Evolutionary conservation across 768 basidiomycete genomes (phyloP), one percentile per base, ranked within the genome.

Genomic region (Auricularia heimuer): DNA sequence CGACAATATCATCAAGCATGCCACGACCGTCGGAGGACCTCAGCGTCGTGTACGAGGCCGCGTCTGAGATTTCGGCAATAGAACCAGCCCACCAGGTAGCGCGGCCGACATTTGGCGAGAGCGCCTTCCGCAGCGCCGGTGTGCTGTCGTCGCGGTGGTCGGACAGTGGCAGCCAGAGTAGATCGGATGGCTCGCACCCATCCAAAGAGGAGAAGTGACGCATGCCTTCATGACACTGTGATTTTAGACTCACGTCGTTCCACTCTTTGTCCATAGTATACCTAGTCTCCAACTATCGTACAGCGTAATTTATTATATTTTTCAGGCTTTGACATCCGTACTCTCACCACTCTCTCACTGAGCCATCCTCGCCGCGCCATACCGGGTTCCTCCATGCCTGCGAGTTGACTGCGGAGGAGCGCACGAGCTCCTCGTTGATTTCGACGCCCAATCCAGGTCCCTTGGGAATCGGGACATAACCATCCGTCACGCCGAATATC

Each of bases 371-470:
- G 1, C 83, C 84, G 65, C 82, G 76, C 82, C 82, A 84, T 2
- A 83, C 74, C 0, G 82, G 81, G 71, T 83, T 84, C 61, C 79
- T 76, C 70, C 68, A 73, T 29, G 68, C 65, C 33, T 16, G 18
- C 6, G 64, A 56, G 62, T 2, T 75, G 62, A 61, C 68, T 1
- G 69, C 71, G 56, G 69, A 64, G 65, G 75, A 71, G 44, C 77
- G 67, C 11, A 89, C 83, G 12, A 85, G 70, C 10, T 71, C 71
- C 71, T 88, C 87, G 68, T 89, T 81, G 65, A 89, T 79, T 60
- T 81, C 74, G 37, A 88, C 82, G 4, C 87, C 87, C 6, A 88
- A 75, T 6, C 87, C 87, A 11, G 83, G 80, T 0, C 81, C 79
- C 71, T 75, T 64, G 12, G 83, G 74, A 21, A 79, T 74, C 33